Conservation (phyloP, 129 eudicot species). For the Escallonia rubra region DNA sequence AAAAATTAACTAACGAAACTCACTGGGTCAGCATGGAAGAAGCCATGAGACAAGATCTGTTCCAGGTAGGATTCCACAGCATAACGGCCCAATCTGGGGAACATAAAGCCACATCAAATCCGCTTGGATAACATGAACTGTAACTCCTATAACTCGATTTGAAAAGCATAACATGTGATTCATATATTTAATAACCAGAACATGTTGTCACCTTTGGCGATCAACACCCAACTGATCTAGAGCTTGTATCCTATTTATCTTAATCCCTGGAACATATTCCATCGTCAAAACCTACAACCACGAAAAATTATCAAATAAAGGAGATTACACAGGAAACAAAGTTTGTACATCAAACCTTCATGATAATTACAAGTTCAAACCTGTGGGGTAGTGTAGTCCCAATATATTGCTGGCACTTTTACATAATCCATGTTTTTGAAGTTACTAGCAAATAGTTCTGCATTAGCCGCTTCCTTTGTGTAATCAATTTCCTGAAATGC, state of each 20-base stretch:
- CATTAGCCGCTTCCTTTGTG: conserved; percentile 94
- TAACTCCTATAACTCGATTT: not conserved
- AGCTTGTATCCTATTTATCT: conserved; percentile 89
- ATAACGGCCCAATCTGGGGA: conserved; percentile 82
- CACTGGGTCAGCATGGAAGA: conserved; percentile 98
- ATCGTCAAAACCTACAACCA: conserved; percentile 65
- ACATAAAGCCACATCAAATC: conserved; percentile 12
- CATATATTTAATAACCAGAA: not conserved
- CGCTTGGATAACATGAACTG: conserved; percentile 9
- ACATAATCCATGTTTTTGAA: conserved; percentile 83
- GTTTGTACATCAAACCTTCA: not conserved
- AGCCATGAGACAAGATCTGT: conserved; percentile 89
- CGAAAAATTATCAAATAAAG: conserved; percentile 20
- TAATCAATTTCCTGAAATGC: conserved; percentile 84
- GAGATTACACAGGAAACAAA: conserved; percentile 6
- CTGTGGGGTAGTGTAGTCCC: conserved; percentile 99
- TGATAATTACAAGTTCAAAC: conserved; percentile 30
- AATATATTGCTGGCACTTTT: conserved; percentile 79
- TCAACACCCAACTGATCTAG: conserved; percentile 96
- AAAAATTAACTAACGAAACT: conserved; percentile 22
- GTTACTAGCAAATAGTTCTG: conserved; percentile 79
- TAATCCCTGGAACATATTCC: conserved; percentile 99
- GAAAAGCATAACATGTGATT: not conserved
- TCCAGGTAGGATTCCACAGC: conserved; percentile 98
- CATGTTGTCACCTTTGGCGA: conserved; percentile 61